A percentile compares a stretch with the other conserved stretches of the same genome.
phyloP scores from a whole-genome alignment of 192 early-diverging fungal genomes.

The Phycomyces blakesleeanus region DNA sequence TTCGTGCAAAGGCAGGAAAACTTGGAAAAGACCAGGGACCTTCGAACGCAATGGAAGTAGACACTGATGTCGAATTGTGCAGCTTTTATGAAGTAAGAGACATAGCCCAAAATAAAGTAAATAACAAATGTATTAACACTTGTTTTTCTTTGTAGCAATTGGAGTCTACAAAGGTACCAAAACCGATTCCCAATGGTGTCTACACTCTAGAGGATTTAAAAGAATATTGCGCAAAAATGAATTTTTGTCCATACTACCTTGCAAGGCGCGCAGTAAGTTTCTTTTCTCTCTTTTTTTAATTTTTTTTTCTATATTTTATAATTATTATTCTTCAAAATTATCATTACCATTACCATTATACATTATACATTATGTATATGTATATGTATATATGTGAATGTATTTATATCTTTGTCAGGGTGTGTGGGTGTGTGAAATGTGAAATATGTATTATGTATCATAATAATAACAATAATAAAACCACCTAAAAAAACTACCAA shows the following conservation, averaged over 20 bases:
- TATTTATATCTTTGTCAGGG: too few species aligned
- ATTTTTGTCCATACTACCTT: constrained; percentile 93
- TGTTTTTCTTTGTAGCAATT: constrained; percentile 51
- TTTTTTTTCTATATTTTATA: too few species aligned
- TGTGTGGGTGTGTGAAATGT: too few species aligned
- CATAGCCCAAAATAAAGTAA: background rate
- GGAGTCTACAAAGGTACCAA: constrained; percentile 55
- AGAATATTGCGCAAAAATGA: constrained; percentile 67
- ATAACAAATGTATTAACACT: constrained; percentile 25
- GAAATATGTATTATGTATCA: too few species aligned
- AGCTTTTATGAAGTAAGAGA: constrained; percentile 69
- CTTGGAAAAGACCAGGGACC: constrained; percentile 5
- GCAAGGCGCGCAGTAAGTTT: constrained; percentile 70
- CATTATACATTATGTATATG: too few species aligned
- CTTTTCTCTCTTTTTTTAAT: too few species aligned
- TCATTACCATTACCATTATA: too few species aligned
- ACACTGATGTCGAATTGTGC: constrained; percentile 56
- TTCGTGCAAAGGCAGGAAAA: constrained; percentile 59
- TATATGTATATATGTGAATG: too few species aligned
- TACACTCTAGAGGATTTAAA: constrained; percentile 96
- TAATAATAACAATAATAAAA: background rate
- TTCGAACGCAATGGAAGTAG: constrained; percentile 19
- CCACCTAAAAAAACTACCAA: too few species aligned
- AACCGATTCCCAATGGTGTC: constrained; percentile 79
- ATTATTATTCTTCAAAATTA: too few species aligned